Conservation (phyloP, 495 filamentous ascomycete genomes). For the Aspergillus avenaceus region DNA sequence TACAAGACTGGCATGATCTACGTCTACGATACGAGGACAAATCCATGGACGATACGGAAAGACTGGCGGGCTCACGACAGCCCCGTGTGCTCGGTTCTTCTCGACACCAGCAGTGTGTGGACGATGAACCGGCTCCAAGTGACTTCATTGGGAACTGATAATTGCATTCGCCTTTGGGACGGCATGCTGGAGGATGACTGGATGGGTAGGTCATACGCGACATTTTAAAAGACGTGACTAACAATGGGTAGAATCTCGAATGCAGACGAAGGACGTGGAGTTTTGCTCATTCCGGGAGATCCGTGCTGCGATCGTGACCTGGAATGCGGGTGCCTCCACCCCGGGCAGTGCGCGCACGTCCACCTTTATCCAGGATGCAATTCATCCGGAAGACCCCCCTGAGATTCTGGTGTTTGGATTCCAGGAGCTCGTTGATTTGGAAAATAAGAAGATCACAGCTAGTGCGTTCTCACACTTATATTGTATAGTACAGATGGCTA, state of each 20-base stretch:
- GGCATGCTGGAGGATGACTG: constrained; percentile 91
- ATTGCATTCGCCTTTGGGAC: constrained; percentile 83
- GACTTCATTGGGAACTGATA: constrained; percentile 84
- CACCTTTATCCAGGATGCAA: constrained; percentile 70
- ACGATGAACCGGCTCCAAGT: constrained; percentile 82
- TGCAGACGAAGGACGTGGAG: constrained; percentile 75
- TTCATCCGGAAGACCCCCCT: constrained; percentile 67
- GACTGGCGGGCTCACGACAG: constrained; percentile 90
- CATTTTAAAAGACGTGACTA: constrained; percentile 16
- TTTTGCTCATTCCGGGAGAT: constrained; percentile 84
- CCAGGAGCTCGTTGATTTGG: constrained; percentile 93
- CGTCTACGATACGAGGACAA: constrained; percentile 78
- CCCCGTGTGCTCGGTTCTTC: constrained; percentile 69
- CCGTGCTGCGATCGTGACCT: constrained; percentile 75
- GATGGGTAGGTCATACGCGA: constrained; percentile 53
- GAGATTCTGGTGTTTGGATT: constrained; percentile 96
- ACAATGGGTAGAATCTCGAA: constrained; percentile 60
- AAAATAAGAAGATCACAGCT: constrained; percentile 96
- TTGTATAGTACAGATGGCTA: constrained; percentile 12
- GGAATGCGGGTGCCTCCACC: constrained; percentile 93
- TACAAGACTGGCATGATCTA: constrained; percentile 95
- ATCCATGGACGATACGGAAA: constrained; percentile 86
- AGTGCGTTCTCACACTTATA: constrained; percentile 47
- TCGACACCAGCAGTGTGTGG: constrained; percentile 81
- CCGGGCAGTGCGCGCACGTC: constrained; percentile 74